phyloP scores from a whole-genome alignment of 2,329 filamentous ascomycete species.

The Fusarium guadeloupense region DNA sequence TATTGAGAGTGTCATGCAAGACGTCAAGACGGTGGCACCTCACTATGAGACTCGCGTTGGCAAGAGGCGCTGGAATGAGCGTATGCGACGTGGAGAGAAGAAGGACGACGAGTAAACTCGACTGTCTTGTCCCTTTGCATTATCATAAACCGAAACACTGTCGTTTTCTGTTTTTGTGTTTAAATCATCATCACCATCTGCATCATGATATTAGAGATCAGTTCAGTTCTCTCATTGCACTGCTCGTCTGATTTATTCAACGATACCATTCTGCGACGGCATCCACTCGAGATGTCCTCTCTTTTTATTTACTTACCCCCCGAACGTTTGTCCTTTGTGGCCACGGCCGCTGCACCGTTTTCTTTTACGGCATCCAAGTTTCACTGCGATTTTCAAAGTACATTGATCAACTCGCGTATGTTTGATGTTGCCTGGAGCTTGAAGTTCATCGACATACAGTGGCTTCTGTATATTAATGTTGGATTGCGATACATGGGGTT shows the following conservation, averaged over 20 bases:
- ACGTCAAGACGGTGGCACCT: slow-evolving; percentile 76
- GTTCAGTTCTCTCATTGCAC: slow-evolving; percentile 27
- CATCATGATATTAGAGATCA: slow-evolving; percentile 31
- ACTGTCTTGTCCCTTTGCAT: neutral
- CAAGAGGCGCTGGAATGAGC: slow-evolving; percentile 78
- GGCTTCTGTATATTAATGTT: slow-evolving; percentile 36
- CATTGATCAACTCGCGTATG: neutral
- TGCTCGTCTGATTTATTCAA: slow-evolving; percentile 37
- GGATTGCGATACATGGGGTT: neutral
- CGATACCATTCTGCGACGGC: slow-evolving; percentile 47
- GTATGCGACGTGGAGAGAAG: slow-evolving; percentile 53
- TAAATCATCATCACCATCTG: slow-evolving; percentile 2
- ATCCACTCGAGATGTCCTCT: slow-evolving; percentile 24
- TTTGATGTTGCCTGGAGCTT: neutral
- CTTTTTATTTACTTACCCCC: slow-evolving; percentile 21
- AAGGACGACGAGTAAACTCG: slow-evolving; percentile 43
- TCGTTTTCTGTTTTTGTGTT: slow-evolving; percentile 21
- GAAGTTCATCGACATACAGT: neutral
- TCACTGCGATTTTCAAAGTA: slow-evolving; percentile 7
- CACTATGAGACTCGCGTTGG: slow-evolving; percentile 91
- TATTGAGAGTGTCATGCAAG: slow-evolving; percentile 81
- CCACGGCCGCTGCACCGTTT: neutral
- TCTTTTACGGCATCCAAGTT: neutral
- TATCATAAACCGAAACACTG: slow-evolving; percentile 6
- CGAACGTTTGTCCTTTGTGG: slow-evolving; percentile 8